Percentiles rank a stretch among this genome's conserved stretches.
Conservation (phyloP, 495 filamentous ascomycete genomes). For the Tirmania nivea region DNA sequence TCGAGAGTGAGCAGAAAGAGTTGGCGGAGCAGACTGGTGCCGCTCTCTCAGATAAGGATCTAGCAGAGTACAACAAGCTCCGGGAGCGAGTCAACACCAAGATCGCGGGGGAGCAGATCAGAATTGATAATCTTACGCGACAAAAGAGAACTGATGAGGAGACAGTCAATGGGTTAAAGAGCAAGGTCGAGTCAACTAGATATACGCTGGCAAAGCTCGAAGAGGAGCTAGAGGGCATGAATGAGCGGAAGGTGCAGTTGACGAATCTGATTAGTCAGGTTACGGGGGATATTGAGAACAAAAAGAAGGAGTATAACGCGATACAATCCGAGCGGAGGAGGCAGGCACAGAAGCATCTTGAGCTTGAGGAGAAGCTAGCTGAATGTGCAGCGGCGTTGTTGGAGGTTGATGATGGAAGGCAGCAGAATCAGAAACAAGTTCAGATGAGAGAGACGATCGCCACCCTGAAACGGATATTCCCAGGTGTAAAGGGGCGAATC, state of each 20-base stretch:
- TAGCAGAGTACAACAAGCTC: constrained; percentile 74
- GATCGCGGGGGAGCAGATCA: constrained; percentile 58
- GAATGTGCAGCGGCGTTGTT: constrained; percentile 56
- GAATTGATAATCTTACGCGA: constrained; percentile 61
- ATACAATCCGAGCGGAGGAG: constrained; percentile 67
- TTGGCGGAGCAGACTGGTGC: constrained; percentile 63
- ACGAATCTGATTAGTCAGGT: constrained; percentile 41
- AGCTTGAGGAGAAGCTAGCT: constrained; percentile 75
- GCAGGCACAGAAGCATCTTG: constrained; percentile 54
- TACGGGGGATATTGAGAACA: constrained; percentile 55
- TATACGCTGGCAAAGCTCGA: constrained; percentile 51
- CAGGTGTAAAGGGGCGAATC: constrained; percentile 73
- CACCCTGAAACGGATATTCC: constrained; percentile 73
- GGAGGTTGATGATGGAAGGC: constrained; percentile 60
- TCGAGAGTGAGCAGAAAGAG: constrained; percentile 70
- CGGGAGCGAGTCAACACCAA: constrained; percentile 70
- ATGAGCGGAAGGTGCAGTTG: constrained; percentile 39
- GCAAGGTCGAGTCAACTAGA: constrained; percentile 60
- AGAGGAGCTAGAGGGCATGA: constrained; percentile 44
- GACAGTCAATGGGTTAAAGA: constrained; percentile 62
- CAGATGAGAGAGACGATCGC: constrained; percentile 56
- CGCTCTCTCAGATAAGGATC: constrained; percentile 63
- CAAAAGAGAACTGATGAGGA: constrained; percentile 77
- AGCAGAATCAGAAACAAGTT: constrained; percentile 62
- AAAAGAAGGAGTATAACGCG: constrained; percentile 76